phyloP scores from a whole-genome alignment of 2,329 filamentous ascomycete genomes.

The Aspergillus sp. region DNA sequence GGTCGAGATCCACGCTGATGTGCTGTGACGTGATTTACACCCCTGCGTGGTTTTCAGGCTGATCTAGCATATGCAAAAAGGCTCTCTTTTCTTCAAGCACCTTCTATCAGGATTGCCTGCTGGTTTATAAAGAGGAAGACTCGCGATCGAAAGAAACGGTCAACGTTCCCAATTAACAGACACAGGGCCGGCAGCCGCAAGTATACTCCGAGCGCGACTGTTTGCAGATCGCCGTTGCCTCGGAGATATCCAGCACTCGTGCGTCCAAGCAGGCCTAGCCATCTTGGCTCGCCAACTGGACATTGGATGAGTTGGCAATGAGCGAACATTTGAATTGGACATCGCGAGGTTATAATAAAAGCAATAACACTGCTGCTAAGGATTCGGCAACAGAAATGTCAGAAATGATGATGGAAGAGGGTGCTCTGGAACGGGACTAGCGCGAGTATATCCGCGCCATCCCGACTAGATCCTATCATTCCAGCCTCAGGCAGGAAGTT shows the following conservation, averaged over 20 bases:
- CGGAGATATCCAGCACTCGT: constrained; percentile 19
- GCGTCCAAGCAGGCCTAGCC: constrained; percentile 14
- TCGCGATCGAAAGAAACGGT: background rate
- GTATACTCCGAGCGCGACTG: constrained; percentile 4
- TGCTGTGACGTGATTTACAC: too few relatives aligned
- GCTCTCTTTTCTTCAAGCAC: too few relatives aligned
- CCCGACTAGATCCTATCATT: background rate
- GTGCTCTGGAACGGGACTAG: background rate
- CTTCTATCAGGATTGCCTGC: too few relatives aligned
- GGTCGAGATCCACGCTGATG: too few relatives aligned
- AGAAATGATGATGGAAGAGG: background rate
- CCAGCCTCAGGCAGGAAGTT: background rate
- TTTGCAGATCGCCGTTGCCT: constrained; percentile 21
- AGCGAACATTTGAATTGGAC: background rate
- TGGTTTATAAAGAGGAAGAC: background rate
- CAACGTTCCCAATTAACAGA: constrained; percentile 10
- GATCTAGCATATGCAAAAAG: too few relatives aligned
- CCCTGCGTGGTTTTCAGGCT: too few relatives aligned
- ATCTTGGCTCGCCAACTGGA: constrained; percentile 10
- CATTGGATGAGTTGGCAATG: background rate
- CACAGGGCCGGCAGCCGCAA: constrained; percentile 4
- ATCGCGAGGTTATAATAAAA: background rate
- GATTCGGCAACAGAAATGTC: background rate
- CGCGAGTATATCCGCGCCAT: background rate
- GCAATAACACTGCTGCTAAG: background rate